Evolutionary conservation across 1,139 yeast genomes (phyloP), one percentile per base, ranked within the genome.

Genomic region (Candida mesenterica): DNA sequence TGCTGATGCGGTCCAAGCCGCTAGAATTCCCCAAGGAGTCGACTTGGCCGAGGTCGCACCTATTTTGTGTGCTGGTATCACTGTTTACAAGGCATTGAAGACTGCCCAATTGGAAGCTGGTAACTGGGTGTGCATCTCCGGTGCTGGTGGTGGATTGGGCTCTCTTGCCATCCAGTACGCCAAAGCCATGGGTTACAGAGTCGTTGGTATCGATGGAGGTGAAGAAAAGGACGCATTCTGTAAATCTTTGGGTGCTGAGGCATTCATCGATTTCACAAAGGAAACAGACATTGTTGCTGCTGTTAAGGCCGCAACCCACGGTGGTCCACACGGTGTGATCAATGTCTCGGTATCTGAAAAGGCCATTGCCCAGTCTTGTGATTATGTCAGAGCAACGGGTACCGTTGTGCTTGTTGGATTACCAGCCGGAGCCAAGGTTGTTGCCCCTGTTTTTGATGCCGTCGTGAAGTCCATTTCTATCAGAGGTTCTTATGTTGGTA

Each of bases 131-230:
- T 82, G 83, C 48, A 69, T 84, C 51, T 77, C 87, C 43, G 94
- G 95, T 63, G 90, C 90, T 39, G 88, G 81, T 55, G 90, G 95
- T 62, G 95, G 94, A 52, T 73, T 85, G 53, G 95, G 95, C 44
- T 76, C 89, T 33, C 66, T 84, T 43, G 92, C 90, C 41, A 72
- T 85, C 50, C 94, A 84, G 63, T 84, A 81, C 65, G 94, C 90
- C 42, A 76, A 70, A 59, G 90, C 89, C 43, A 80, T 85, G 87
- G 94, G 94, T 49, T 73, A 68, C 62, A 75, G 90, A 58, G 89
- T 82, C 39, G 44, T 83, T 38, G 92, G 79, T 50, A 82, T 85
- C 49, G 94, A 85, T 52, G 82, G 85, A 50, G 88, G 89, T 55
- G 80, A 57, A 15, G 85, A 67, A 37, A 84, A 84, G 72, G 75